Conservation (phyloP, 306 rosid genomes). For the Dalbergia oliveri region DNA sequence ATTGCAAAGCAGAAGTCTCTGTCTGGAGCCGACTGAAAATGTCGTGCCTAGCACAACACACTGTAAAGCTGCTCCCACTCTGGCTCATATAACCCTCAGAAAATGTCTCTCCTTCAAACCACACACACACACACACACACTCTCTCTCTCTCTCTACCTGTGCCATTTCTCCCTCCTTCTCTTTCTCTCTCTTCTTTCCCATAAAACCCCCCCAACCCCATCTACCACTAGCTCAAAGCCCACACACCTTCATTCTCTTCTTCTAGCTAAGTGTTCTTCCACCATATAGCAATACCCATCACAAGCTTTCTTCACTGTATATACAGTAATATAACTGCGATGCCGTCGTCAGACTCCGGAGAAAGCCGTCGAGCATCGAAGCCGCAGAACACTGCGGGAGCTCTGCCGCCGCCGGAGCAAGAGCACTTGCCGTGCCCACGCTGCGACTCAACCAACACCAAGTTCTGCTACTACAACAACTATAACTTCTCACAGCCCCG, state of each 20-base stretch:
- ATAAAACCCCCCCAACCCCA: constrained; percentile 50
- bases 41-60: constrained; percentile 80
- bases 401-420: constrained; percentile 78
- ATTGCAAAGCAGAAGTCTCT: constrained; percentile 30
- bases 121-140: not conserved
- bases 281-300: not conserved
- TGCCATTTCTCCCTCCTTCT: not conserved
- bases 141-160: constrained; percentile 14
- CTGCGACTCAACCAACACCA: constrained; percentile 94
- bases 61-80: constrained; percentile 73
- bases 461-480: constrained; percentile 97
- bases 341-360: constrained; percentile 77
- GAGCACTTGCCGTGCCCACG: constrained; percentile 95
- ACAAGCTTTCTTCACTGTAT: not conserved
- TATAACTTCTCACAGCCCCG: constrained; percentile 98
- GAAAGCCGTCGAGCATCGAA: constrained; percentile 60
- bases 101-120: constrained; percentile 50
- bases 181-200: constrained; percentile 45
- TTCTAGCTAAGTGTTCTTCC: not conserved
- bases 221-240: not conserved
- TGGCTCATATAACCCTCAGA: constrained; percentile 76
- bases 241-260: not conserved
- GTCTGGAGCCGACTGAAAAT: constrained; percentile 64
- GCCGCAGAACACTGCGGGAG: constrained; percentile 49
- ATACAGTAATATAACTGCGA: not conserved